Evolutionary conservation across 176 grass and related monocot species (phyloP).

Genomic region (Pontederia crassipes): DNA sequence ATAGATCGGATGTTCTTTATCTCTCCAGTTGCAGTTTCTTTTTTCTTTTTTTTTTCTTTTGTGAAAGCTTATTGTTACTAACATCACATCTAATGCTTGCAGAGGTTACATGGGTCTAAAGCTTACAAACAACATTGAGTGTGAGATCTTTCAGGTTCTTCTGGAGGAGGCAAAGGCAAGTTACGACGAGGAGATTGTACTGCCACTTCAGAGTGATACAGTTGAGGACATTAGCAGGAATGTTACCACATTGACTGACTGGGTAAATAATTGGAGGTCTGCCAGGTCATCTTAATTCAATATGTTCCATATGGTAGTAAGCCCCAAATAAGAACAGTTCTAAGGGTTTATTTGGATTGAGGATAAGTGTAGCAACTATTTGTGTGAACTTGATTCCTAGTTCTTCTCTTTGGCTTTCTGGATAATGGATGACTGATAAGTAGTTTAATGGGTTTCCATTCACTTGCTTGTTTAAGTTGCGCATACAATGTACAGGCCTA

Average conservation of each 20-base stretch:
- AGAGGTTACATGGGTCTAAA: conserved; percentile 93
- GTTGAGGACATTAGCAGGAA: conserved; percentile 89
- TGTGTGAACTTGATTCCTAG: no score
- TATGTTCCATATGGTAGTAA: no score
- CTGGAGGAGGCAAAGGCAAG: conserved; percentile 86
- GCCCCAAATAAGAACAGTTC: no score
- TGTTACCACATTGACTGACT: conserved; percentile 52
- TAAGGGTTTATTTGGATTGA: no score
- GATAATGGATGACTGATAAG: no score
- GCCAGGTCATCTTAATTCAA: not conserved
- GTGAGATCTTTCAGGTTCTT: conserved; percentile 90
- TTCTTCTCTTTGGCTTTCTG: no score
- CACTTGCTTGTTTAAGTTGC: no score
- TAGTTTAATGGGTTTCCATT: no score
- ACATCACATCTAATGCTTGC: conserved; percentile 1
- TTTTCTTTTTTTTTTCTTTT: not conserved
- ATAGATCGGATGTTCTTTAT: no score
- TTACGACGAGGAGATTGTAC: conserved; percentile 62
- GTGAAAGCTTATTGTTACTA: not conserved
- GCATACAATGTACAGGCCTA: no score
- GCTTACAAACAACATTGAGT: conserved; percentile 87
- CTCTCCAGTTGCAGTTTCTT: not conserved
- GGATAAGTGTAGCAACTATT: no score
- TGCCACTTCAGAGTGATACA: conserved; percentile 58
- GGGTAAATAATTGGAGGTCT: conserved; percentile 74